phyloP scores from a whole-genome alignment of 306 rosid species.

The Fragaria ananassa region DNA sequence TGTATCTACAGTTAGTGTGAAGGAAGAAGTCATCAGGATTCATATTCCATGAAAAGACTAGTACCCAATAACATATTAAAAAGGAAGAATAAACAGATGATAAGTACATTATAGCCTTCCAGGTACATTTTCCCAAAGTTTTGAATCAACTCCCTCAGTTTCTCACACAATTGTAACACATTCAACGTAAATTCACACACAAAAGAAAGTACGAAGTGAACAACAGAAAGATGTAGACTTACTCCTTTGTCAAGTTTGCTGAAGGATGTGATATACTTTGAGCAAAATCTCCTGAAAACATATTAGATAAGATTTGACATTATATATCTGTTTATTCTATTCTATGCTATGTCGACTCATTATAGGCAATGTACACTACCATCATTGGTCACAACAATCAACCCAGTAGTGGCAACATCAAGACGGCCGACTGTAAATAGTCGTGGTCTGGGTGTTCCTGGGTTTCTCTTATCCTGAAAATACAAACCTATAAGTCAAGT shows the following conservation, averaged over 20 bases:
- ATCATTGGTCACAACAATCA: constrained; percentile 90
- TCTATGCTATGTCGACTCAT: background rate
- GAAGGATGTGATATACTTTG: constrained; percentile 88
- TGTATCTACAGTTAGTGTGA: constrained; percentile 53
- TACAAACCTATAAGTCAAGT: background rate
- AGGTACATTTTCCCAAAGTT: background rate
- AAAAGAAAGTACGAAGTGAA: background rate
- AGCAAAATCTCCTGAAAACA: constrained; percentile 51
- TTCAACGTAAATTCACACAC: background rate
- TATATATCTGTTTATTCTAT: background rate
- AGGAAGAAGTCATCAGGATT: constrained; percentile 23
- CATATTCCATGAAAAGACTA: constrained; percentile 6
- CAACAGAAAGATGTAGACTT: constrained; percentile 25
- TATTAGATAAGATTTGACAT: constrained; percentile 13
- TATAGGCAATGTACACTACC: constrained; percentile 42
- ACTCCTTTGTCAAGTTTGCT: constrained; percentile 80
- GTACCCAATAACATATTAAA: background rate
- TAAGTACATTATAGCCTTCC: background rate
- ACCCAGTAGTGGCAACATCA: constrained; percentile 95
- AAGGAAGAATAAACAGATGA: background rate
- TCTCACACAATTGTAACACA: background rate
- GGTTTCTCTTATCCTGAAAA: constrained; percentile 61
- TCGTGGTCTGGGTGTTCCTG: constrained; percentile 69
- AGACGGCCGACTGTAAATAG: constrained; percentile 92
- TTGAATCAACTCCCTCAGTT: background rate